A percentile compares a stretch with the other conserved stretches of the same genome.
Conservation (phyloP, 1,284 basidiomycete species). For the Peniophora sp. region DNA sequence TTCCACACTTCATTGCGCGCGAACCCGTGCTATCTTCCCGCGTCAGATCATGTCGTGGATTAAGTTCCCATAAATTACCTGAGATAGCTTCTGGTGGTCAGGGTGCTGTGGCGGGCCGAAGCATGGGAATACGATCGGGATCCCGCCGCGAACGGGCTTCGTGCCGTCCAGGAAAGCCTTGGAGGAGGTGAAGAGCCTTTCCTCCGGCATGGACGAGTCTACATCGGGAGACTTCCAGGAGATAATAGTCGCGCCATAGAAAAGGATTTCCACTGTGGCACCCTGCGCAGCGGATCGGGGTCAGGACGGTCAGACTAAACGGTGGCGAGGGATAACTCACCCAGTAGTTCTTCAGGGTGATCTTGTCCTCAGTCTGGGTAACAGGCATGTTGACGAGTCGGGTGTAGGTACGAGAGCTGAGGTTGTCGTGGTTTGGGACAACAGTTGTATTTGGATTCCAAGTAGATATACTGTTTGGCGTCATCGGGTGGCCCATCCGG, state of each 20-base stretch:
- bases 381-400: constrained; percentile 36
- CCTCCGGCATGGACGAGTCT: constrained; percentile 33
- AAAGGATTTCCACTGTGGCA: constrained; percentile 58
- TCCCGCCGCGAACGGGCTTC: constrained; percentile 74
- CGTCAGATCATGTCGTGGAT: background rate
- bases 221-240: constrained; percentile 59
- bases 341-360: constrained; percentile 47
- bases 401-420: background rate
- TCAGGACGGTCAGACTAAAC: background rate
- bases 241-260: constrained; percentile 78
- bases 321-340: constrained; percentile 19
- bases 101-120: constrained; percentile 73
- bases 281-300: constrained; percentile 44
- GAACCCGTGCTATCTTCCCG: constrained; percentile 61
- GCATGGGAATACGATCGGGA: constrained; percentile 80
- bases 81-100: constrained; percentile 64
- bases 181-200: constrained; percentile 72
- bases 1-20: constrained; percentile 70
- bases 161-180: constrained; percentile 72
- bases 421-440: background rate
- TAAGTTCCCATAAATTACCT: constrained; percentile 19
- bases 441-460: background rate
- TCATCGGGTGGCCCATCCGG: constrained; percentile 2
- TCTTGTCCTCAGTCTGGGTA: constrained; percentile 26
- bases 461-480: constrained; percentile 2